Evolutionary conservation across 345 rosid genomes (phyloP).

Genomic region (Populus tremula): DNA sequence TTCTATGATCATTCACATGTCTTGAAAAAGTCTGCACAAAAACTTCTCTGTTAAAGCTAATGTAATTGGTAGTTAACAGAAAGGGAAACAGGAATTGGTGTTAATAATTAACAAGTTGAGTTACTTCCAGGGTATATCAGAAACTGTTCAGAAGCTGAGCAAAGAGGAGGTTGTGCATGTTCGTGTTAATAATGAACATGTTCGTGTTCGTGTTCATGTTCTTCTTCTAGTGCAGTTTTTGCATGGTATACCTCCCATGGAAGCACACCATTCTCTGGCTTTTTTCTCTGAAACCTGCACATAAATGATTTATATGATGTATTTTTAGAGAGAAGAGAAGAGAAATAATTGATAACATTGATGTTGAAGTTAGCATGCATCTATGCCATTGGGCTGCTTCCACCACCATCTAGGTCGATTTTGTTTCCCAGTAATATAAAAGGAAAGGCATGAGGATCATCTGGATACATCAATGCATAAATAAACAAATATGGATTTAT

Average conservation of each 20-base stretch:
- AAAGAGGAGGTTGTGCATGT: no score
- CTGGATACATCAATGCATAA: no score
- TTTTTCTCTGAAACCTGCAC: conserved; percentile 62
- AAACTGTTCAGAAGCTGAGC: no score
- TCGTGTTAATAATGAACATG: conserved; percentile 14
- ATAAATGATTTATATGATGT: not conserved
- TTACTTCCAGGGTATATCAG: no score
- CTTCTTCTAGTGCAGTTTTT: conserved; percentile 50
- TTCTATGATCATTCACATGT: not conserved
- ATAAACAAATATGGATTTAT: no score
- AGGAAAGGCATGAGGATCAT: conserved; percentile 54
- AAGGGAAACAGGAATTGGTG: no score
- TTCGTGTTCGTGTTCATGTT: conserved; percentile 45
- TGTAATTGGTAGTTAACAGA: no score
- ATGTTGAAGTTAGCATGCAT: not conserved
- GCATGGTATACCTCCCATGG: conserved; percentile 68
- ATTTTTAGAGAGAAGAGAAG: not conserved
- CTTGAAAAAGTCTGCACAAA: not conserved
- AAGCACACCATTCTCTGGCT: conserved; percentile 75
- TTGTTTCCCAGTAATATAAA: conserved; percentile 78
- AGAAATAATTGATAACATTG: not conserved
- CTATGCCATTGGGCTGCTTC: conserved; percentile 62
- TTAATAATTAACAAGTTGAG: no score
- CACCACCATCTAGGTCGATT: conserved; percentile 63
- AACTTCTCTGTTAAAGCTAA: not conserved